Base-by-base conservation (phyloP, 2,329 filamentous ascomycete genomes). In the Botrytis fabae region DNA sequence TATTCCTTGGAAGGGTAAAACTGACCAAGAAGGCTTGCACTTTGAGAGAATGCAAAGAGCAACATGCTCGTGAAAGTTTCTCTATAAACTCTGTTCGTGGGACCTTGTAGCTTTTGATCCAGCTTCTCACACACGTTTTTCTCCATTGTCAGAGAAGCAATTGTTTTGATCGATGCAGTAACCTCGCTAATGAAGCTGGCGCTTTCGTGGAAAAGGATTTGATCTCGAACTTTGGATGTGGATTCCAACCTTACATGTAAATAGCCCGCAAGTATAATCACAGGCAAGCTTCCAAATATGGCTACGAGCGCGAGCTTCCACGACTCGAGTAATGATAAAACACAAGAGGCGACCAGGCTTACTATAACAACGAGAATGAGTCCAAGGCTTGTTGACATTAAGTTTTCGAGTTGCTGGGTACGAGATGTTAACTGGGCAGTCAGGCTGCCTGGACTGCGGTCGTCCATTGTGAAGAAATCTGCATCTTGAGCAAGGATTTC, bases 251-350 rank as follows among this genome's bases (percentile, higher is more conserved):
- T 44, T 40, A 63, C 60, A 22, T 57, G 69, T 28, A 71, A 16
- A 40, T 62, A 71, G 22, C 69, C 60, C 14, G 46, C 60, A 1
- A 80, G 77, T 2, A 87, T 77, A 28, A 88, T 79, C 0, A 84
- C 81, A 0, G 86, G 83, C 16, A 88, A 77, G 4, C 83, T 84
- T 18, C 83, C 85, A 51, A 86, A 82, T 0, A 84, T 79, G 1
- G 86, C 80, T 0, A 85, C 83, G 0, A 88, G 80, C 0, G 85
- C 85, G 1, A 88, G 81, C 70, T 86, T 87, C 85, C 85, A 89
- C 0, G 84, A 84, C 64, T 81, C 82, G 2, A 79, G 82, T 10
- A 89, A 80, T 6, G 84, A 84, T 1, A 89, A 78, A 14, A 85
- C 22, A 35, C 46, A 69, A 69, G 65, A 69, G 25, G 65, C 65